phyloP scores from a whole-genome alignment of 1,139 yeast species.

The Pneumocystis wakefieldiae region DNA sequence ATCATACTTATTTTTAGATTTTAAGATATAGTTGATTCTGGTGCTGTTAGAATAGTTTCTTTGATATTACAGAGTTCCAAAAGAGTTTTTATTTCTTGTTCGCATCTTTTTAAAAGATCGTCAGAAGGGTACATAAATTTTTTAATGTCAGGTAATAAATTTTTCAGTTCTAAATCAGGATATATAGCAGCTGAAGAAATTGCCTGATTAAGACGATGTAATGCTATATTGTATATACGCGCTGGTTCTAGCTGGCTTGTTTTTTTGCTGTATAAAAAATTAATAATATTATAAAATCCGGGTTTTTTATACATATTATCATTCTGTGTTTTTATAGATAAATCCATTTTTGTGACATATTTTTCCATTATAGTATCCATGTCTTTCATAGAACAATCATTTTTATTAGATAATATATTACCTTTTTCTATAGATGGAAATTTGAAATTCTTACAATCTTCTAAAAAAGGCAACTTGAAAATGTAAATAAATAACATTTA shows the following conservation, averaged over 20 bases:
- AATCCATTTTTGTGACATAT: slow-evolving; percentile 28
- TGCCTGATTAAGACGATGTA: slow-evolving; percentile 21
- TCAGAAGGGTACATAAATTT: background rate
- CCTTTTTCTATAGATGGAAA: slow-evolving; percentile 39
- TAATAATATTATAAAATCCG: background rate
- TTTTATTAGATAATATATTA: slow-evolving; percentile 25
- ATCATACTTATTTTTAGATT: too few relatives aligned
- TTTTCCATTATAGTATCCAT: slow-evolving; percentile 29
- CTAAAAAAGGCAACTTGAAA: slow-evolving; percentile 47
- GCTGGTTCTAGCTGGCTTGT: slow-evolving; percentile 16
- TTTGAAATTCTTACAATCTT: slow-evolving; percentile 53
- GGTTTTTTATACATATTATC: background rate
- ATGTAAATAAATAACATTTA: background rate
- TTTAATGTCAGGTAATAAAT: background rate
- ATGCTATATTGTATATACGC: slow-evolving; percentile 20
- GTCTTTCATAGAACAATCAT: slow-evolving; percentile 25
- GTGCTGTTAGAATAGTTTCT: background rate
- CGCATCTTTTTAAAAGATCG: background rate
- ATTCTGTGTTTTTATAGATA: slow-evolving; percentile 18
- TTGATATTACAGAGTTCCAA: background rate
- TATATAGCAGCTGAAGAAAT: slow-evolving; percentile 22
- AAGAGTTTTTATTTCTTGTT: background rate
- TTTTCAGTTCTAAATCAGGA: slow-evolving; percentile 13
- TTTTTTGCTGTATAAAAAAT: background rate
- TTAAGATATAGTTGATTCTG: background rate